phyloP scores from a whole-genome alignment of 2,329 filamentous ascomycete genomes.

The Neofusicoccum sp. region DNA sequence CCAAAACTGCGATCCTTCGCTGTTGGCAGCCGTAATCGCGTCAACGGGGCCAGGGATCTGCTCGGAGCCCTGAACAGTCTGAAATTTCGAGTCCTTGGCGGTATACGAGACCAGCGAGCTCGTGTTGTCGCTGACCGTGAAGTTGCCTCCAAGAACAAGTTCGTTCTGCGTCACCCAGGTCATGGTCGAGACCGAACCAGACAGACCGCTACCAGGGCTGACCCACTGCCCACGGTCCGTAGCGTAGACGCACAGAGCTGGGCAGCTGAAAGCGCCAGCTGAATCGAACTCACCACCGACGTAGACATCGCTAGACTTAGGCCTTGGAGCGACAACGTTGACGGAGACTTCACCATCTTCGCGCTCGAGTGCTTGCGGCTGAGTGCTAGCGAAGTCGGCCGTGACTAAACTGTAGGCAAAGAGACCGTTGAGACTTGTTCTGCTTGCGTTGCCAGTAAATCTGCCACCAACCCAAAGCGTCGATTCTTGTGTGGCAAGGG shows the following conservation, averaged over 20 bases:
- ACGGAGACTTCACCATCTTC: conserved; percentile 64
- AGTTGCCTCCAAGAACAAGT: conserved; percentile 76
- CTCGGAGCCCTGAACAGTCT: conserved; percentile 61
- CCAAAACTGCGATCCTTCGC: conserved; percentile 76
- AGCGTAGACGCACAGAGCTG: conserved; percentile 79
- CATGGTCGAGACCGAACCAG: conserved; percentile 71
- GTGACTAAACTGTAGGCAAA: conserved; percentile 75
- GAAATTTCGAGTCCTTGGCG: conserved; percentile 67
- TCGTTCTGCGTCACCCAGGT: conserved; percentile 74
- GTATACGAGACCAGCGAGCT: conserved; percentile 76
- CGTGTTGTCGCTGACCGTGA: conserved; percentile 67
- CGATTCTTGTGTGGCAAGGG: conserved; percentile 67
- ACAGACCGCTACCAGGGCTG: conserved; percentile 71
- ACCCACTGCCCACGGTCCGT: conserved; percentile 74
- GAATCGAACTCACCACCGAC: conserved; percentile 84
- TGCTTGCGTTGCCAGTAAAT: conserved; percentile 70
- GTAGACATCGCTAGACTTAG: conserved; percentile 73
- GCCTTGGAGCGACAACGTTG: conserved; percentile 73
- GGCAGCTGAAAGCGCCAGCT: conserved; percentile 81
- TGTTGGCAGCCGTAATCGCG: conserved; percentile 73
- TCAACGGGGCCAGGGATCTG: conserved; percentile 79
- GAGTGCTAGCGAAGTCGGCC: conserved; percentile 63
- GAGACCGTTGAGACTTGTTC: conserved; percentile 68
- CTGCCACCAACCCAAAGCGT: conserved; percentile 81
- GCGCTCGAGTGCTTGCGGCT: conserved; percentile 76